Base-by-base conservation (phyloP, 2,329 filamentous ascomycete species). In the Phialocephala sp. region DNA sequence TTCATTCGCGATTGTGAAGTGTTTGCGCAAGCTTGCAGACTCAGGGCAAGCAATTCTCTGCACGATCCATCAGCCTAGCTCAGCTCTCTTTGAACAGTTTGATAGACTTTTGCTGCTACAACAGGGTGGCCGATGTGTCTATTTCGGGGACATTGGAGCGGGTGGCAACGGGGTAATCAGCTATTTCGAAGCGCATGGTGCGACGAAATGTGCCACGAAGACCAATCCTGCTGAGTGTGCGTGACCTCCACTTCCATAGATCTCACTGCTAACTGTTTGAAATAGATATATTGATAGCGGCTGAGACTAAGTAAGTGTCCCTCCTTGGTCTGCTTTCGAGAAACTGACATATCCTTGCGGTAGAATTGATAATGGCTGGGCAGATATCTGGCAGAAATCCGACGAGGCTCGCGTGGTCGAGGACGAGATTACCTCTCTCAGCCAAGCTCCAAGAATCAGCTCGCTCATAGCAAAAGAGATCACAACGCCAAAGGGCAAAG, bases 31-130 rank as follows among this genome's bases (percentile, higher is more conserved):
- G 79, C 84, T 97, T 52, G 93, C 92, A 73, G 91, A 93, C 78
- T 90, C 88, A 69, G 93, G 93, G 18, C 92, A 94, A 76, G 93
- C 94, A 57, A 91, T 97, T 77, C 87, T 97, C n/a, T 97, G 93
- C 80, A 97, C 94, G 0, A 97, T 97, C 67, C 93, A 97, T 76
- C 94, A 97, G 78, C 93, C 93, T 9, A 95, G 91, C 18, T 92
- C 93, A 36, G 92, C 95, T 85, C 84, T 97, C 63, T 97, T 97
- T 82, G 91, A 97, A 77, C 89, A 92, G 64, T 97, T 94, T 76
- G 91, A 94, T 73, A 86, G 90, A 65, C 85, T 94, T 8, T 82
- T 94, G 41, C 91, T 94, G 80, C 80, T 94, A n/a, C 87, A 89
- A 50, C 88, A 86, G 74, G 91, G 91, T 63, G 91, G 91, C 60